Percentiles rank a stretch among this genome's conserved stretches.
Evolutionary conservation across 768 basidiomycete species (phyloP).

Genomic region (Tricholoma hemisulphureum): DNA sequence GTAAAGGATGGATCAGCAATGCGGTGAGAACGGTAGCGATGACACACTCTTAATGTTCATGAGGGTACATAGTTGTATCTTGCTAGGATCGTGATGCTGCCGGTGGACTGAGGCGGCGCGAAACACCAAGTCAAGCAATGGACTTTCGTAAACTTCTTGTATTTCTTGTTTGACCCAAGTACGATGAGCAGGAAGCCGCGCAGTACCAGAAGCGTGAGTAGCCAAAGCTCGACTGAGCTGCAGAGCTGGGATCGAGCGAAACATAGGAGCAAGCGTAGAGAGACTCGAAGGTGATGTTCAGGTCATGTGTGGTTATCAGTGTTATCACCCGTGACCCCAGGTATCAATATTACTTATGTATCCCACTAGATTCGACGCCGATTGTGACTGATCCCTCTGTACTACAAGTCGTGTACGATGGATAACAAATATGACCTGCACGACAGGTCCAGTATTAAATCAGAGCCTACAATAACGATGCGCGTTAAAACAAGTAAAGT

Average conservation of each 20-base stretch:
- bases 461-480: neutral
- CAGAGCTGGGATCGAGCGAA: slow-evolving; percentile 30
- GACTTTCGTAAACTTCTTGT: slow-evolving; percentile 79
- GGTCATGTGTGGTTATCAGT: no score
- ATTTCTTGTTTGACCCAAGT: slow-evolving; percentile 82
- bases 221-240: slow-evolving; percentile 53
- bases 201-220: slow-evolving; percentile 47
- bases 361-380: no score
- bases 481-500: neutral
- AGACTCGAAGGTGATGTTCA: neutral
- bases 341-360: no score
- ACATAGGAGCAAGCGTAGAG: slow-evolving; percentile 30
- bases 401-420: no score
- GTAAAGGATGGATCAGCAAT: neutral
- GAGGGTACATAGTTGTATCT: slow-evolving; percentile 94
- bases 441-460: no score
- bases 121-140: slow-evolving; percentile 87
- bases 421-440: no score
- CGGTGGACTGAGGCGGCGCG: slow-evolving; percentile 83
- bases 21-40: slow-evolving; percentile 9
- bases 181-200: slow-evolving; percentile 42
- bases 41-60: slow-evolving; percentile 97
- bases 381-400: no score
- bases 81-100: slow-evolving; percentile 79
- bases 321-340: no score